Base-by-base conservation (phyloP, 805 yeast species). In the Wickerhamiella kazuoi region DNA sequence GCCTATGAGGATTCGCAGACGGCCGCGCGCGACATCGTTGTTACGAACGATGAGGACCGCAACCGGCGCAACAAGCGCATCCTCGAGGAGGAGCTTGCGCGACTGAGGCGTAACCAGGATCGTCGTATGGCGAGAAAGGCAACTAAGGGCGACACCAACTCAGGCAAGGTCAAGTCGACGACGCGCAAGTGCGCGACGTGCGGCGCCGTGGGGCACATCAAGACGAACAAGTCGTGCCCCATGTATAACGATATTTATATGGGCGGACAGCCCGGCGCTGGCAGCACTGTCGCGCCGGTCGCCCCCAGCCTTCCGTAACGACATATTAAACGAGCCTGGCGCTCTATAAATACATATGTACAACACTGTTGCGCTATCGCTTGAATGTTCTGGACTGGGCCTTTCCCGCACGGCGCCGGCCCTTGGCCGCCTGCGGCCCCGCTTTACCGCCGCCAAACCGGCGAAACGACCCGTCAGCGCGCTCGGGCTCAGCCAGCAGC, bases 161-260 rank as follows among this genome's bases (percentile, higher is more conserved):
- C 71, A 32, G 82, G 81, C 23, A 78, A 78, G 50, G 79, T 79
- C 24, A 76, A 76, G 50, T 67, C 76, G 23, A 74, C 73, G 4
- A 76, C 79, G 7, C 67, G 98, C 55, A 73, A 82, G 52, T 87
- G 98, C 61, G 86, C 93, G 3, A 78, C 90, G 0, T 87, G 98
- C 67, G 97, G 97, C 18, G 90, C 87, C 11, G 68, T 80, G 46
- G 98, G 97, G 0, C 98, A 87, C 56, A 87, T 87, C 45, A 71
- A 90, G 55, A 87, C 98, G 2, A 84, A 83, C 55, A 79, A 78
- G 52, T 64, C 87, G 2, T 87, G 98, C 61, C 98, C 97, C 14
- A 68, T 84, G 70, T 87, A 80, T 54, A 72, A 71, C 44, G 74
- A 71, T 42, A 50, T 53, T 33, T 53, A 52, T 41, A 48, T 55